These are phyloP conservation scores for Rosa persica DNA, from an alignment of 306 rosid species.

Conservation along the genomic window DNA sequence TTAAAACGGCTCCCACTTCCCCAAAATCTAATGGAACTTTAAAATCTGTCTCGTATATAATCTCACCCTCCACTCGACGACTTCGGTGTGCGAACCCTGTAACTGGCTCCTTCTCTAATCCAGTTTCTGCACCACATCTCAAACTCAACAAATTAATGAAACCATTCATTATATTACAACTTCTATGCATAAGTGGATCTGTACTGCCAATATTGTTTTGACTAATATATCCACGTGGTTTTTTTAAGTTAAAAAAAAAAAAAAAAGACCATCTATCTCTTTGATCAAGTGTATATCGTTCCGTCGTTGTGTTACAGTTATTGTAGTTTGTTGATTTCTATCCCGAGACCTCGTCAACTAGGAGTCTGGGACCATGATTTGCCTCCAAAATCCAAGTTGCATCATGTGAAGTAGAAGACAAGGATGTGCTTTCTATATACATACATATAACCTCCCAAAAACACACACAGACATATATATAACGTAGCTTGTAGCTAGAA, in stretches of 20 bases:
- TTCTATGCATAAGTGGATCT: not conserved
- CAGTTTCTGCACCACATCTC: slow-evolving; percentile 39
- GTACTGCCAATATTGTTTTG: not conserved
- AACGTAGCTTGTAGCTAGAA: not conserved
- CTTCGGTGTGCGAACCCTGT: slow-evolving; percentile 36
- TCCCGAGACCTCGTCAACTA: not conserved
- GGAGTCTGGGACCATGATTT: not conserved
- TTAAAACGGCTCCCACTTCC: slow-evolving; percentile 54
- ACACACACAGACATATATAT: no score
- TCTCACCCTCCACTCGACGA: not conserved
- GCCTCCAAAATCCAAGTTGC: no score
- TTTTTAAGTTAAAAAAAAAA: not conserved
- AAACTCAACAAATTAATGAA: not conserved
- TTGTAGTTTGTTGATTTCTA: not conserved
- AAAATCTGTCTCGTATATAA: slow-evolving; percentile 48
- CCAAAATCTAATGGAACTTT: slow-evolving; percentile 51
- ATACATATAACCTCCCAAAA: no score
- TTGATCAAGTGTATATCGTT: not conserved
- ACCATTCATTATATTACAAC: not conserved
- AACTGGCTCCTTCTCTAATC: slow-evolving; percentile 39
- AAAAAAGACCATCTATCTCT: not conserved
- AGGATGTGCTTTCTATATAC: no score
- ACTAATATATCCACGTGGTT: not conserved
- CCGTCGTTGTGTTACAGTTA: not conserved
- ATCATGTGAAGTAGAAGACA: no score